Evolutionary conservation across 768 basidiomycete genomes (phyloP).

Genomic region (Suillus fuscotomentosus): DNA sequence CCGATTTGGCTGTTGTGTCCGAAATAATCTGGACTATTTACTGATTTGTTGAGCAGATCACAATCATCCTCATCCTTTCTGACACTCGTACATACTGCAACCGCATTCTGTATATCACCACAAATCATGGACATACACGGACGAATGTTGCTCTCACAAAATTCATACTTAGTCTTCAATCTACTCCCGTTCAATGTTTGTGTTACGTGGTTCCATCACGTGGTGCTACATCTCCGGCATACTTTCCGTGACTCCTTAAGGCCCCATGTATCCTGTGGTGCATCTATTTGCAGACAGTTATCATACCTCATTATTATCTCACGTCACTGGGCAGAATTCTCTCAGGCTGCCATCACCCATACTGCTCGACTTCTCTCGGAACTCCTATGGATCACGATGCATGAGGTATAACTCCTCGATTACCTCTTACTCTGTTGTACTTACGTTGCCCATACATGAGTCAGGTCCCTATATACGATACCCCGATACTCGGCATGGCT

Average conservation of each 20-base stretch:
- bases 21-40: slow-evolving; percentile 8
- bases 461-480: slow-evolving; percentile 31
- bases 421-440: slow-evolving; percentile 2
- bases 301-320: neutral
- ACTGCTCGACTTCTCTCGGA: neutral
- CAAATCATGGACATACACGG: slow-evolving; percentile 15
- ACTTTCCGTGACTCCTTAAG: neutral
- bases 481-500: slow-evolving; percentile 44
- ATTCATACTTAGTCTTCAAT: slow-evolving; percentile 7
- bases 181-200: slow-evolving; percentile 9
- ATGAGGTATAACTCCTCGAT: slow-evolving; percentile 7
- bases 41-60: slow-evolving; percentile 17
- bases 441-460: slow-evolving; percentile 17
- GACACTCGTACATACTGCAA: slow-evolving; percentile 11
- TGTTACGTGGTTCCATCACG: slow-evolving; percentile 6
- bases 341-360: slow-evolving; percentile 10
- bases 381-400: slow-evolving; percentile 8
- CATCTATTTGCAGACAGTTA: slow-evolving; percentile 7
- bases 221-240: neutral
- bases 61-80: slow-evolving; percentile 6
- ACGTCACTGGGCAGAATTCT: slow-evolving; percentile 3
- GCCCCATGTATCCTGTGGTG: neutral
- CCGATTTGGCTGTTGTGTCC: neutral
- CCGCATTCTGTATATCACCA: slow-evolving; percentile 17
- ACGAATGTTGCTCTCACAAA: slow-evolving; percentile 6